Percentiles rank a stretch among this genome's conserved stretches.
Conservation (phyloP, 2,329 filamentous ascomycete genomes). For the Paecilomyces formosus region DNA sequence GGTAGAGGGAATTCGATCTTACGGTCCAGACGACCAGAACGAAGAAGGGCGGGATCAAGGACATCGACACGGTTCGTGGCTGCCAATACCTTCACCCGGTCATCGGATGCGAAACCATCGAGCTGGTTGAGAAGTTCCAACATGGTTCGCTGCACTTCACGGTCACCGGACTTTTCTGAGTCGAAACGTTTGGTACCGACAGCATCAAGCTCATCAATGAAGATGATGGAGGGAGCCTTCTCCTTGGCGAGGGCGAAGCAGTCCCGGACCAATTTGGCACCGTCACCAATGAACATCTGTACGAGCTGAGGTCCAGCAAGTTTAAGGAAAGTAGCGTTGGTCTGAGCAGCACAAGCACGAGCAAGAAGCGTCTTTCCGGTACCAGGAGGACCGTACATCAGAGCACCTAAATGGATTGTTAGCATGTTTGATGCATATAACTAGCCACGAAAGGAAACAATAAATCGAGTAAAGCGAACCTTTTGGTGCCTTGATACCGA, state of each 20-base stretch:
- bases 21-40: conserved; percentile 84
- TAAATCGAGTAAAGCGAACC: conserved; percentile 49
- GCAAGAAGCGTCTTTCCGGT: conserved; percentile 58
- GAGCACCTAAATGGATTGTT: conserved; percentile 56
- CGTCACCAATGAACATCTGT: conserved; percentile 99
- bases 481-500: conserved; percentile 98
- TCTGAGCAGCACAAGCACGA: conserved; percentile 93
- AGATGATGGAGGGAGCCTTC: conserved; percentile 98
- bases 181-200: conserved; percentile 99
- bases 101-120: conserved; percentile 93
- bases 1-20: conserved; percentile 98
- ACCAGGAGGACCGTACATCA: conserved; percentile 77
- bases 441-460: background rate
- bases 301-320: conserved; percentile 95
- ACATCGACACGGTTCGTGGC: conserved; percentile 94
- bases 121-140: conserved; percentile 97
- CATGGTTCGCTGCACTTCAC: conserved; percentile 98
- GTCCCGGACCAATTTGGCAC: conserved; percentile 93
- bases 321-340: conserved; percentile 97
- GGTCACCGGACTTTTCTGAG: conserved; percentile 93
- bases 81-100: conserved; percentile 91
- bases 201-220: conserved; percentile 97
- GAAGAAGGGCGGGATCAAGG: conserved; percentile 80
- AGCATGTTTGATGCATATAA: background rate
- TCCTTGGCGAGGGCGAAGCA: conserved; percentile 97